A percentile compares a stretch with the other conserved stretches of the same genome.
These are phyloP conservation scores for Olyra latifolia DNA, from an alignment of 176 grass and related monocot species.

Conservation along the genomic window DNA sequence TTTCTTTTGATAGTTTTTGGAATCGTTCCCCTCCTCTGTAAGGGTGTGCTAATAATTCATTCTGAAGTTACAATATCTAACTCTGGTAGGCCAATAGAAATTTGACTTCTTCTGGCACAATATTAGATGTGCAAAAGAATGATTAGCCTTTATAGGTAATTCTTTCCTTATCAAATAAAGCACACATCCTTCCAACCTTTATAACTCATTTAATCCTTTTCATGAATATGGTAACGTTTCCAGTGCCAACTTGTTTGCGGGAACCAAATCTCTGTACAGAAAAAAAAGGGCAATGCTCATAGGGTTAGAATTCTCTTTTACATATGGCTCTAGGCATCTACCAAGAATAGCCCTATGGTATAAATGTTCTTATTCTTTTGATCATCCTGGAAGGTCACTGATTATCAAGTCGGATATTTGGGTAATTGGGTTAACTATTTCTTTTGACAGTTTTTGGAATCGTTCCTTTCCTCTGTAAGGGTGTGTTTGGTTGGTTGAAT, in stretches of 20 bases:
- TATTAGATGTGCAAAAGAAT: neutral
- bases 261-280: neutral
- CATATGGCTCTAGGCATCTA: slow-evolving; percentile 2
- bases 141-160: neutral
- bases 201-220: neutral
- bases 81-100: neutral
- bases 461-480: too few relatives aligned
- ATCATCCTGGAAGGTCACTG: neutral
- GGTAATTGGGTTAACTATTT: neutral
- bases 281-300: neutral
- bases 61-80: neutral
- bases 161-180: neutral
- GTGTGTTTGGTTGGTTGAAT: too few relatives aligned
- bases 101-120: neutral
- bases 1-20: slow-evolving; percentile 3
- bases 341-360: neutral
- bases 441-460: slow-evolving; percentile 1
- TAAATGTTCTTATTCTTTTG: neutral
- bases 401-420: neutral
- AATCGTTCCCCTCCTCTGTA: too few relatives aligned
- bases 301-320: neutral
- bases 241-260: slow-evolving; percentile 2
- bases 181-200: neutral
- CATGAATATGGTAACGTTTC: neutral
- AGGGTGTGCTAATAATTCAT: neutral